Evolutionary conservation across 495 filamentous ascomycete species (phyloP), one percentile per base, ranked within the genome.

Genomic region (Durotheca rogersii): DNA sequence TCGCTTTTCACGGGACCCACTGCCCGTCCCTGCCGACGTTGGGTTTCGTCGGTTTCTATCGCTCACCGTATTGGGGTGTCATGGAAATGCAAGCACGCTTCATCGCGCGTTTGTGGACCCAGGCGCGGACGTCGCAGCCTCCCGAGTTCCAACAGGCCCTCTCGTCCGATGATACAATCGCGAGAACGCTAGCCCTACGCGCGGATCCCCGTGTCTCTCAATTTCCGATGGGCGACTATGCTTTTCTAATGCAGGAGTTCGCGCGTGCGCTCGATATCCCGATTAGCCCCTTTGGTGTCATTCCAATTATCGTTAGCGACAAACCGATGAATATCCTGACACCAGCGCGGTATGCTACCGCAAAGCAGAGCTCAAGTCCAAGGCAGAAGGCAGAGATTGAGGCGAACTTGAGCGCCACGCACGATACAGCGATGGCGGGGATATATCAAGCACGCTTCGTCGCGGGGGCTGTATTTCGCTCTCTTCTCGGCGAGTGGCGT

Each of bases 1-100:
- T 95, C 2, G 83, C 85, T 34, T 80, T 85, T 36, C 82, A 83
- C 48, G 75, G 76, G 12, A 85, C 80, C 3, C 71, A 83, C 25
- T 82, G 85, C 55, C 73, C 75, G 0, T 66, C 67, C 3, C 60
- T 90, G 1, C 79, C 82, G 0, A 78, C 80, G 15, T 67, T 92
- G 0, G 87, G 86, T 0, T 95, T 95, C 50, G 82, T 94, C 0
- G 90, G 90, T 3, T 86, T 92, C 66, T 92, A 95, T 64, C 80
- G 88, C 27, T 86, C 87, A 1, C 88, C 90, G 0, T 95, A 87
- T 66, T 96, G 89, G 86, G 86, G 85, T 0, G 79, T 88, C 0
- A 86, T 92, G 77, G 90, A 96, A 60, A 83, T 90, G 80, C 90
- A 95, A 67, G 87, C 88, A 0, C 79, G 83, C 10, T 81, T 83